These are phyloP conservation scores for Thozetella sp. DNA, from an alignment of 495 filamentous ascomycete genomes.

Conservation along the genomic window DNA sequence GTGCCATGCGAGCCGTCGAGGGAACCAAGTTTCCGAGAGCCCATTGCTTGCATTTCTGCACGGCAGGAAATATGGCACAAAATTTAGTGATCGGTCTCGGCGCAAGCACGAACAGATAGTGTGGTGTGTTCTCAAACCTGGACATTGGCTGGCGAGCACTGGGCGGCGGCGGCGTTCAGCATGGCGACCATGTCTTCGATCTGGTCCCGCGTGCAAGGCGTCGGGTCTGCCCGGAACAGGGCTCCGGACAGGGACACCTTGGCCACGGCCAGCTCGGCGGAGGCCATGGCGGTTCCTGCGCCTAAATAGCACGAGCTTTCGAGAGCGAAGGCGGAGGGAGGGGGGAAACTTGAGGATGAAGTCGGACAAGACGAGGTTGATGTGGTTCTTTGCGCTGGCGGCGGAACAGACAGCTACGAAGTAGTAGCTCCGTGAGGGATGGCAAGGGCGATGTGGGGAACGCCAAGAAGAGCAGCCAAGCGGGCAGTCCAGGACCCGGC, in stretches of 20 bases:
- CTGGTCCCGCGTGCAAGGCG: constrained; percentile 67
- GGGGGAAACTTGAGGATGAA: background rate
- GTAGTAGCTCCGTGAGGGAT: background rate
- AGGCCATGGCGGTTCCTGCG: constrained; percentile 53
- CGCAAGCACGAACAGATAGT: constrained; percentile 53
- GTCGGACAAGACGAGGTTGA: too few species aligned
- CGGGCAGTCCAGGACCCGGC: too few species aligned
- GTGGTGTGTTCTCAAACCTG: constrained; percentile 82
- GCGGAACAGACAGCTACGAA: too few species aligned
- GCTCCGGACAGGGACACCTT: constrained; percentile 79
- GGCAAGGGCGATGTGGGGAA: background rate
- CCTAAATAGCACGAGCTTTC: background rate
- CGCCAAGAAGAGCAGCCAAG: background rate
- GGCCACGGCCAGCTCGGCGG: constrained; percentile 77
- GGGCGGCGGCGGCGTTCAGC: constrained; percentile 67
- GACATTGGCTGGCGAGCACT: constrained; percentile 83
- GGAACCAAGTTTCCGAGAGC: constrained; percentile 70
- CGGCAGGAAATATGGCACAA: constrained; percentile 27
- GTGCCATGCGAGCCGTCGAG: constrained; percentile 65
- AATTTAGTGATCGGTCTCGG: constrained; percentile 60
- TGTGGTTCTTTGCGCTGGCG: background rate
- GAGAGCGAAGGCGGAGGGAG: too few species aligned
- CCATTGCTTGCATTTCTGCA: constrained; percentile 87
- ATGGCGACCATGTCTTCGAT: constrained; percentile 70
- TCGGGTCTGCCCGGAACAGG: constrained; percentile 76